Percentiles rank a stretch among this genome's conserved stretches.
Evolutionary conservation across 108 stramenopile genomes (phyloP).

Genomic region (Stephanodiscus minutulus): DNA sequence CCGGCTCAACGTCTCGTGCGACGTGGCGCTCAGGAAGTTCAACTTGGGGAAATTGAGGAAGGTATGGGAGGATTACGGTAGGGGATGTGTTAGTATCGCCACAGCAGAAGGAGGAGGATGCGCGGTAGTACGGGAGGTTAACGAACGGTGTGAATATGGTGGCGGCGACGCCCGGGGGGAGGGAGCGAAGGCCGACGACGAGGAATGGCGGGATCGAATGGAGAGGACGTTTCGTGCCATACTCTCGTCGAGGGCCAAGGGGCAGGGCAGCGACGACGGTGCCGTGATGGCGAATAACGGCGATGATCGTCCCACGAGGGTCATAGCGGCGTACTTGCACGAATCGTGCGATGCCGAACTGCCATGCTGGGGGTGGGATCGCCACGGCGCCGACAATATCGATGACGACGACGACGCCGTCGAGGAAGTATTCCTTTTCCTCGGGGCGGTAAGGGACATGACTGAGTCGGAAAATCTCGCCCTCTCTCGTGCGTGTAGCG

Average conservation of each 20-base stretch:
- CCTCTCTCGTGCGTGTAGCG: conserved; percentile 48
- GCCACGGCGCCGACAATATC: conserved; percentile 4
- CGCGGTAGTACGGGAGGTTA: neutral
- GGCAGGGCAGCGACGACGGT: neutral
- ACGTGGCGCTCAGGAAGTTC: conserved; percentile 65
- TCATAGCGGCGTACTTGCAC: conserved; percentile 68
- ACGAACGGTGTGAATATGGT: neutral
- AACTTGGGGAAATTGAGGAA: conserved; percentile 54
- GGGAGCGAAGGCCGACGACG: neutral
- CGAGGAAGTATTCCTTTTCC: conserved; percentile 55
- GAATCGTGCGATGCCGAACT: conserved; percentile 71
- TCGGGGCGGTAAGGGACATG: conserved; percentile 83
- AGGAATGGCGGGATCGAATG: conserved; percentile 19
- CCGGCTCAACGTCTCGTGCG: conserved; percentile 54
- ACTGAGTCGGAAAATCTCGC: conserved; percentile 50
- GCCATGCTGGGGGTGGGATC: conserved; percentile 57
- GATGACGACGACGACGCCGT: conserved; percentile 14
- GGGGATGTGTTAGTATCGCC: neutral
- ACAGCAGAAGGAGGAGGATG: neutral
- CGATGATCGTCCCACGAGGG: conserved; percentile 16
- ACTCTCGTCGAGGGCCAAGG: conserved; percentile 2
- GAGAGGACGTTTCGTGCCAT: conserved; percentile 33
- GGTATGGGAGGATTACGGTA: conserved; percentile 54
- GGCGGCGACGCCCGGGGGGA: neutral
- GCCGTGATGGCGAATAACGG: conserved; percentile 1